Base-by-base conservation (phyloP, 371 early-diverging fungal genomes). In the Syncephalastrum racemosum region DNA sequence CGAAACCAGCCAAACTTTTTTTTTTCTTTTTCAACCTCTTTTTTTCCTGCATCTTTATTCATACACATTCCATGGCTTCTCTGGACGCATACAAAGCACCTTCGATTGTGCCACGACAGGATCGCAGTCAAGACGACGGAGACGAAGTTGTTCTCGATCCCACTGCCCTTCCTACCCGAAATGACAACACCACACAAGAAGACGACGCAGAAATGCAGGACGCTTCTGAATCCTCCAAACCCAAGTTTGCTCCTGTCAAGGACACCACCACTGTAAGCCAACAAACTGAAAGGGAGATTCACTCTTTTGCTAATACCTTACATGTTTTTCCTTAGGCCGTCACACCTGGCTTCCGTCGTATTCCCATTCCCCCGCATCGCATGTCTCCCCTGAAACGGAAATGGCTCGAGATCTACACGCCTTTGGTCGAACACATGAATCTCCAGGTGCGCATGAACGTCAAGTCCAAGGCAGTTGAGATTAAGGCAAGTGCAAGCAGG, bases 351-450 rank as follows among this genome's bases (percentile, higher is more conserved):
- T 66, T 71, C 55, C 91, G 97, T 59, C 88, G 83, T 63, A 83
- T 97, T 50, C 89, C 92, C 27, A 91, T 99, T 58, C 99, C 99
- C 20, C 87, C 89, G 40, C 92, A 97, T 67, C 89, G 98, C 58
- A 74, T 99, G 66, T 82, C 92, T 15, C 94, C 95, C 15, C 79
- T 99, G 46, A 98, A 95, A 73, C 87, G 90, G 51, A 86, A 92
- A 52, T 99, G 99, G 99, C 66, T 97, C 64, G 94, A 99, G 68
- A 90, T 99, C 64, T 99, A 99, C 79, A 89, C 97, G 25, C 99
- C 99, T n/a, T 81, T 99, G 25, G 99, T 99, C 7, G 95, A 97
- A 69, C 93, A 97, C 65, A 87, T 98, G 76, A 93, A 96, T 58
- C 80, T 99, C 39, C 96, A 99, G 74, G 89, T 99, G 20, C 87